A percentile compares a stretch with the other conserved stretches of the same genome.
These are phyloP conservation scores for Trichomonas tenax DNA, from an alignment of 208 protist genomes.

Conservation along the genomic window DNA sequence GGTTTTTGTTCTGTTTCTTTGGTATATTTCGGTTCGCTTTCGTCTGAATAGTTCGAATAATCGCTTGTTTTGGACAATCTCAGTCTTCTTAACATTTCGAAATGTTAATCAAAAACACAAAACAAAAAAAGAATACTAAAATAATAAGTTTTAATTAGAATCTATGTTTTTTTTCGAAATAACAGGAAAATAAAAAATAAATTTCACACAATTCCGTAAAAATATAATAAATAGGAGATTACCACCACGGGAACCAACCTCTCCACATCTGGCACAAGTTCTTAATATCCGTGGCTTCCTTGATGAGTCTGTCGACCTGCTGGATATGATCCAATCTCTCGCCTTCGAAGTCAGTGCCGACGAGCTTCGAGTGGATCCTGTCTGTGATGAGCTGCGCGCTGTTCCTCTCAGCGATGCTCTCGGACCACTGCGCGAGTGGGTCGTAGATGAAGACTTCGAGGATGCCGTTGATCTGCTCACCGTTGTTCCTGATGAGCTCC, in stretches of 20 bases:
- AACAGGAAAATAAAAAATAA: neutral
- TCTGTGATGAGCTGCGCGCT: neutral
- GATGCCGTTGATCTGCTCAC: neutral
- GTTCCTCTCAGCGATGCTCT: neutral
- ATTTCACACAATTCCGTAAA: neutral
- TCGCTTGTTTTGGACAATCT: too few species aligned
- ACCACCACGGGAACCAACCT: conserved; percentile 13
- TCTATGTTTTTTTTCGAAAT: too few species aligned
- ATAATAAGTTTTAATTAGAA: too few species aligned
- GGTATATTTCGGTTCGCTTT: neutral
- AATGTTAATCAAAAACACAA: too few species aligned
- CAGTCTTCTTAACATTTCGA: too few species aligned
- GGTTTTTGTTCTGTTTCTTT: neutral
- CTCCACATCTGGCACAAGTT: neutral
- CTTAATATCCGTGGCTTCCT: neutral
- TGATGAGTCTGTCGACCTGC: neutral
- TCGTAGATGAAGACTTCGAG: conserved; percentile 13
- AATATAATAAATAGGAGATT: neutral
- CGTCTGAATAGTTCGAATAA: neutral
- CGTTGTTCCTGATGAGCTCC: neutral
- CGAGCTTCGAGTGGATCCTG: neutral
- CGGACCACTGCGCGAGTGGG: neutral
- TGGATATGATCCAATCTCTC: neutral
- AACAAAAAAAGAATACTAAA: too few species aligned
- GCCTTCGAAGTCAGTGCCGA: neutral